Conservation (phyloP, 2,329 filamentous ascomycete species). For the Samsoniella hepiali region DNA sequence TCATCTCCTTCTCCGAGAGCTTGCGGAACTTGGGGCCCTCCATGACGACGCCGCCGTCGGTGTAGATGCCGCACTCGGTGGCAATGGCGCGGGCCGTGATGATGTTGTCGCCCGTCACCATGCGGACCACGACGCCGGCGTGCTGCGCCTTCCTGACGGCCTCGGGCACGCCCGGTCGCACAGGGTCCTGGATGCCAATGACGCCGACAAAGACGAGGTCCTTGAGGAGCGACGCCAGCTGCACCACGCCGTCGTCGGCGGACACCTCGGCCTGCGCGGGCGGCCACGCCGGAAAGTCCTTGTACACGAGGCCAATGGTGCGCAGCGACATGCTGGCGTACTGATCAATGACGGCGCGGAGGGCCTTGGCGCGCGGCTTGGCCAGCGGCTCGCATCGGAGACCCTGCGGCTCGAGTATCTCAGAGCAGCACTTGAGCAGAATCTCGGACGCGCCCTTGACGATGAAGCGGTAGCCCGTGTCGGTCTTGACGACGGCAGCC, state of each 20-base stretch:
- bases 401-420: slow-evolving; percentile 40
- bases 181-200: slow-evolving; percentile 68
- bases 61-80: slow-evolving; percentile 66
- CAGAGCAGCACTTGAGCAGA: slow-evolving; percentile 44
- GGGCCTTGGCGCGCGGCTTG: slow-evolving; percentile 48
- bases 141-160: slow-evolving; percentile 62
- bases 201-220: slow-evolving; percentile 71
- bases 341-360: slow-evolving; percentile 53
- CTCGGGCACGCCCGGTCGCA: slow-evolving; percentile 60
- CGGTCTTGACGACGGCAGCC: slow-evolving; percentile 49
- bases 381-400: slow-evolving; percentile 54
- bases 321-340: slow-evolving; percentile 66
- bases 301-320: slow-evolving; percentile 72
- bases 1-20: slow-evolving; percentile 57
- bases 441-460: slow-evolving; percentile 59
- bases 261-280: slow-evolving; percentile 58
- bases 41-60: slow-evolving; percentile 59
- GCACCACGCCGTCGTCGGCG: slow-evolving; percentile 52
- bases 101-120: slow-evolving; percentile 69
- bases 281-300: slow-evolving; percentile 69
- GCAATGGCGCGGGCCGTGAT: slow-evolving; percentile 71
- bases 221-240: slow-evolving; percentile 53
- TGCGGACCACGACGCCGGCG: slow-evolving; percentile 65
- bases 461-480: slow-evolving; percentile 45
- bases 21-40: slow-evolving; percentile 66